These are phyloP conservation scores for Epichloe sp. DNA, from an alignment of 2,329 filamentous ascomycete genomes.

Conservation along the genomic window DNA sequence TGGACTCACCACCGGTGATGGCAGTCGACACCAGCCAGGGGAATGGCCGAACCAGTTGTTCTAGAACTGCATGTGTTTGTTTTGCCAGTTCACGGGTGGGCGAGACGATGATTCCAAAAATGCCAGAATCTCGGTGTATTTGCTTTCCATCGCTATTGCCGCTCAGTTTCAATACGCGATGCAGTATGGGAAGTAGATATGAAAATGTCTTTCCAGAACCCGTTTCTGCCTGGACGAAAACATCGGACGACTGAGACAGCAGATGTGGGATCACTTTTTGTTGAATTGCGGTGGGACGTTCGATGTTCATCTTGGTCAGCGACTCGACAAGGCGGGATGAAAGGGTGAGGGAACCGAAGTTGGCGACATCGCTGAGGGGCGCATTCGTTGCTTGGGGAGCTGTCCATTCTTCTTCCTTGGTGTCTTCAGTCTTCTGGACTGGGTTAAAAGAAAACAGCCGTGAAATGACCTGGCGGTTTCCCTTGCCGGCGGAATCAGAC, in stretches of 20 bases:
- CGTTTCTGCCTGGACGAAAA: slow-evolving; percentile 93
- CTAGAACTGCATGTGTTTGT: slow-evolving; percentile 79
- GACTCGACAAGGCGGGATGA: slow-evolving; percentile 71
- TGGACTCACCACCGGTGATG: slow-evolving; percentile 56
- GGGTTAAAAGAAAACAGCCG: slow-evolving; percentile 90
- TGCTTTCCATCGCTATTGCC: slow-evolving; percentile 35
- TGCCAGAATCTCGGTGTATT: slow-evolving; percentile 71
- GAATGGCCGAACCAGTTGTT: slow-evolving; percentile 73
- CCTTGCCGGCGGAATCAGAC: slow-evolving; percentile 9
- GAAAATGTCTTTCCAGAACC: slow-evolving; percentile 95
- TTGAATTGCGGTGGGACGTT: slow-evolving; percentile 88
- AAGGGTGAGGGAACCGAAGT: slow-evolving; percentile 75
- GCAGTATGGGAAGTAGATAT: slow-evolving; percentile 86
- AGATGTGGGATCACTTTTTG: slow-evolving; percentile 76
- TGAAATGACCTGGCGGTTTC: slow-evolving; percentile 56
- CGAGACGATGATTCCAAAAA: slow-evolving; percentile 89
- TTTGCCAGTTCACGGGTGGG: slow-evolving; percentile 90
- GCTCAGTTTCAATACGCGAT: slow-evolving; percentile 72
- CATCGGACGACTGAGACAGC: slow-evolving; percentile 69
- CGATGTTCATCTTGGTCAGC: slow-evolving; percentile 75
- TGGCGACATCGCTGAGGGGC: slow-evolving; percentile 71
- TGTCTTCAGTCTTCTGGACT: slow-evolving; percentile 48
- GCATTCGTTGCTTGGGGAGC: slow-evolving; percentile 75
- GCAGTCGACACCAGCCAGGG: slow-evolving; percentile 95
- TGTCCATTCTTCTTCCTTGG: slow-evolving; percentile 36